Evolutionary conservation across 1,284 basidiomycete genomes (phyloP).

Genomic region (Trichosporon sp.): DNA sequence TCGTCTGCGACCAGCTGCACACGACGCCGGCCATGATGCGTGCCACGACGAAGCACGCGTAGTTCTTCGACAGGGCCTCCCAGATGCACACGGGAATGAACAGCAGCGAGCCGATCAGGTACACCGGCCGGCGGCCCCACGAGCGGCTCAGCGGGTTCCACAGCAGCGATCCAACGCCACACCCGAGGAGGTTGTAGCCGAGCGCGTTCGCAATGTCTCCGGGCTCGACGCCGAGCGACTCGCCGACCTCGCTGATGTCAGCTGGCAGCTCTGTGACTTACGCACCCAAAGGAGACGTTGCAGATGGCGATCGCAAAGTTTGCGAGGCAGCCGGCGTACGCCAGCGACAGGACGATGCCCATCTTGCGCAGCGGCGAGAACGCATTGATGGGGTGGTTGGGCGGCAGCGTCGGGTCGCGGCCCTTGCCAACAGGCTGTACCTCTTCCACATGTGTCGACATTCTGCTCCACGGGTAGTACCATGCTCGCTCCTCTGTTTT

Average conservation of each 20-base stretch:
- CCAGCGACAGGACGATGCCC: conserved; percentile 33
- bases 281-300: conserved; percentile 5
- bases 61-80: conserved; percentile 32
- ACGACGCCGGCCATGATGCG: conserved; percentile 32
- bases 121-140: conserved; percentile 41
- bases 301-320: conserved; percentile 27
- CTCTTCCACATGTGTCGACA: neutral
- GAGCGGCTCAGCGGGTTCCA: conserved; percentile 33
- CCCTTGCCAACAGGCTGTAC: neutral
- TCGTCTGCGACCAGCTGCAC: conserved; percentile 28
- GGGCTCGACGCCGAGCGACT: conserved; percentile 21
- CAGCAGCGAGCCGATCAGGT: conserved; percentile 41
- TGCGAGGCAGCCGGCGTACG: conserved; percentile 33
- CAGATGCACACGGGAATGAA: conserved; percentile 44
- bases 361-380: conserved; percentile 36
- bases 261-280: neutral
- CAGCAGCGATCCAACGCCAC: conserved; percentile 44
- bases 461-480: neutral
- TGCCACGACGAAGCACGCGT: conserved; percentile 24
- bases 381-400: conserved; percentile 34
- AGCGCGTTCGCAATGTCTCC: conserved; percentile 41
- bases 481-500: neutral
- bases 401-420: conserved; percentile 11
- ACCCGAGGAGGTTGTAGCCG: conserved; percentile 46
- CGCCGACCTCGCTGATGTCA: neutral